Evolutionary conservation across 768 basidiomycete species (phyloP), one percentile per base, ranked within the genome.

Genomic region (Amanita muscaria): DNA sequence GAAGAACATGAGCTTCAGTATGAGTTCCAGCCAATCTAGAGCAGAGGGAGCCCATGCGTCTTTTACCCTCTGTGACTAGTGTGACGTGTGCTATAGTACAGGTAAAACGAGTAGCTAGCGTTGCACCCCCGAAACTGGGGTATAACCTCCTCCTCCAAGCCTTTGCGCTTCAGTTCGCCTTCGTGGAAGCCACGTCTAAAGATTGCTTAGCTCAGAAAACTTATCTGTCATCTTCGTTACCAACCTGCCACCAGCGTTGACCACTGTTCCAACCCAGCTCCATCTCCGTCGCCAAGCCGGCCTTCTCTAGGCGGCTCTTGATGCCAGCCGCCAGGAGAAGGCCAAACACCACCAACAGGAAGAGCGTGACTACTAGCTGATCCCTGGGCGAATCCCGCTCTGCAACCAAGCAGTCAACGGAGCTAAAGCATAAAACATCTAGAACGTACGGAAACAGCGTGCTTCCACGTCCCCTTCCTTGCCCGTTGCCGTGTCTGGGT

Each of bases 391-490:
- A 92, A 68, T 94, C 91, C 49, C 92, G 79, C 68, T 93, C 91
- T 94, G 63, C 47, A 22, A 36, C 23, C 21, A 15, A 44, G 15
- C 46, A 50, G 44, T 32, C 32, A 46, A 23, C 35, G 8, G 12
- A 19, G 6, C 29, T 27, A 35, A 16, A 38, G 32, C 48, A 19
- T 11, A 44, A 34, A 44, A 53, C 52, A 46, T 41, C 47, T 39
- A 40, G 30, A 44, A 74, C 90, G 57, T 64, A 94, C 91, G 88
- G 67, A 94, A 94, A 72, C 92, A 96, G 60, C 91, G 72, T 46
- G 91, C 90, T 67, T 93, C 90, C 18, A 96, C 88, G 62, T 94
- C 90, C 33, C 92, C 92, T 62, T 94, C 92, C 59, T 87, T 92
- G 25, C 92, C 92, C 4, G 90, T 93, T 10, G 86, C 89, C 14